Conservation (phyloP, 2,329 filamentous ascomycete genomes). For the Fusarium sp. region DNA sequence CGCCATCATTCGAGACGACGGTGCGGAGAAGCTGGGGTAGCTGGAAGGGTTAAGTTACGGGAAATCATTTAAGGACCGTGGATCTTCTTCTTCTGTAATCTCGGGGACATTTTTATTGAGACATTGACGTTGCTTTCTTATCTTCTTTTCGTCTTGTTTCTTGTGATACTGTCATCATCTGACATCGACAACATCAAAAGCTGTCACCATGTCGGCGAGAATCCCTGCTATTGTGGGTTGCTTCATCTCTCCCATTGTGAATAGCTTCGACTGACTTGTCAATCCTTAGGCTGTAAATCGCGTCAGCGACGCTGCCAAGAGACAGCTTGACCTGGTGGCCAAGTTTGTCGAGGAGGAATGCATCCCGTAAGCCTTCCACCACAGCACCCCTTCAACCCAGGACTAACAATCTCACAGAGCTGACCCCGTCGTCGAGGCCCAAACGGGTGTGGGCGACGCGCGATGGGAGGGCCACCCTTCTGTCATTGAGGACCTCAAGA, state of each 20-base stretch:
- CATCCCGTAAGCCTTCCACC: constrained; percentile 69
- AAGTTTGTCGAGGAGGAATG: constrained; percentile 98
- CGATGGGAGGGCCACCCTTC: constrained; percentile 85
- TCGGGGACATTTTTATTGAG: neutral
- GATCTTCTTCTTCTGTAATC: neutral
- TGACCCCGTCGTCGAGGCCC: constrained; percentile 83
- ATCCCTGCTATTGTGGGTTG: constrained; percentile 51
- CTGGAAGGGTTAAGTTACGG: constrained; percentile 16
- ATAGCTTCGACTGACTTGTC: constrained; percentile 14
- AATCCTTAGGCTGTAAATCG: constrained; percentile 58
- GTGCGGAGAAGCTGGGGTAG: constrained; percentile 43
- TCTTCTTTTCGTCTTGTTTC: constrained; percentile 8
- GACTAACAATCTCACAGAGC: constrained; percentile 61
- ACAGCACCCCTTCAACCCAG: neutral
- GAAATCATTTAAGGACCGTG: constrained; percentile 1
- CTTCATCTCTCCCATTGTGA: neutral
- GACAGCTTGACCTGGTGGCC: constrained; percentile 88
- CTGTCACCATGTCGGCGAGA: constrained; percentile 45
- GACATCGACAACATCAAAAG: neutral
- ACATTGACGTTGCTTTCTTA: neutral
- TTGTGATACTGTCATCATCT: constrained; percentile 7
- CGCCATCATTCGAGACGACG: constrained; percentile 34
- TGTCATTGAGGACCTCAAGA: constrained; percentile 90
- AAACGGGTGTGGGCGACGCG: constrained; percentile 79
- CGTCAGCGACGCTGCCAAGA: constrained; percentile 87